These are phyloP conservation scores for Aspergillus quadricinctus DNA, from an alignment of 2,329 filamentous ascomycete species.

Conservation along the genomic window DNA sequence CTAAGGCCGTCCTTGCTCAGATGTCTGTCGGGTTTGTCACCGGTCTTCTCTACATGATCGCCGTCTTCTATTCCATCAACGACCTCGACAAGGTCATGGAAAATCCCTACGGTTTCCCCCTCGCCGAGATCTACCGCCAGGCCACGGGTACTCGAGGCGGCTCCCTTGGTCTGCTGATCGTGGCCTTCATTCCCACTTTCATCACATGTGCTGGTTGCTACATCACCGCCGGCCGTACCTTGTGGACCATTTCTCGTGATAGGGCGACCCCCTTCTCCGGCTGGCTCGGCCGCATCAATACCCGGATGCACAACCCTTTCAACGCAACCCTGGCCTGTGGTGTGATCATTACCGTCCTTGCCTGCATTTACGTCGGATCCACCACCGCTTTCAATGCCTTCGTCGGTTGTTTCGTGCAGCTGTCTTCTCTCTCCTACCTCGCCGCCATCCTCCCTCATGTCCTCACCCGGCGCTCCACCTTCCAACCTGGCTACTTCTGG, in stretches of 20 bases:
- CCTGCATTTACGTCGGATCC: slow-evolving; percentile 54
- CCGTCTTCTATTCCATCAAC: slow-evolving; percentile 49
- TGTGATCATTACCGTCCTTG: slow-evolving; percentile 49
- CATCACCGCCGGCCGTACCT: slow-evolving; percentile 58
- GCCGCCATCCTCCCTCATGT: slow-evolving; percentile 51
- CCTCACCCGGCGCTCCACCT: slow-evolving; percentile 48
- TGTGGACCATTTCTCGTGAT: slow-evolving; percentile 58
- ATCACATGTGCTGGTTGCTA: slow-evolving; percentile 53
- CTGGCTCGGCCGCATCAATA: slow-evolving; percentile 52
- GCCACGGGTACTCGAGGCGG: slow-evolving; percentile 47
- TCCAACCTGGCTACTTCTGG: slow-evolving; percentile 51
- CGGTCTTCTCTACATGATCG: slow-evolving; percentile 47
- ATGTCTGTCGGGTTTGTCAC: slow-evolving; percentile 46
- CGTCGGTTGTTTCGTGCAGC: slow-evolving; percentile 55
- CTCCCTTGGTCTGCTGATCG: slow-evolving; percentile 55
- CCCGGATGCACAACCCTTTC: slow-evolving; percentile 54
- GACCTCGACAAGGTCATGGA: slow-evolving; percentile 26
- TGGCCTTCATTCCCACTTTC: slow-evolving; percentile 53
- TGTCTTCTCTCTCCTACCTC: slow-evolving; percentile 54
- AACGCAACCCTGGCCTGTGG: slow-evolving; percentile 55
- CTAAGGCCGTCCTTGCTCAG: slow-evolving; percentile 49
- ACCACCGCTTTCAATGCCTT: slow-evolving; percentile 54
- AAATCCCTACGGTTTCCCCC: slow-evolving; percentile 39
- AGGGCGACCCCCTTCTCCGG: slow-evolving; percentile 55
- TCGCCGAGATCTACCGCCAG: slow-evolving; percentile 47